Evolutionary conservation across 306 rosid genomes (phyloP).

Genomic region (Sphenostylis stenocarpa): DNA sequence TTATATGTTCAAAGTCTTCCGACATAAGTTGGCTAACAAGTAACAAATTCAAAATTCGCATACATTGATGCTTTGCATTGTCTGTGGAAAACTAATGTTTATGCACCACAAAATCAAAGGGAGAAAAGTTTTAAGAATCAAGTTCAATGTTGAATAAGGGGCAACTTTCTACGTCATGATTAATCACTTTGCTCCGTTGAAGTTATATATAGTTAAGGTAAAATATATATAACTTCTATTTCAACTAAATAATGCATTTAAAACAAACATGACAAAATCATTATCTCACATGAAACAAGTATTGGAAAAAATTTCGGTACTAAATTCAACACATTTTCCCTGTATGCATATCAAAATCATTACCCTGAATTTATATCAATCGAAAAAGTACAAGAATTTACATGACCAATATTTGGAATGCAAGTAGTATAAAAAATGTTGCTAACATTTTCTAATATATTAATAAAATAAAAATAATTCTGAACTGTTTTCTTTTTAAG

Average conservation of each 20-base stretch:
- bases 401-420: too few relatives aligned
- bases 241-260: neutral
- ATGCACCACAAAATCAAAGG: neutral
- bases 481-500: too few relatives aligned
- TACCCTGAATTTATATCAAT: too few relatives aligned
- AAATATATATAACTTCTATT: neutral
- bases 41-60: conserved; percentile 2
- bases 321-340: too few relatives aligned
- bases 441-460: too few relatives aligned
- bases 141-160: neutral
- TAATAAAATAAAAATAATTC: too few relatives aligned
- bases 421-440: too few relatives aligned
- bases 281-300: neutral
- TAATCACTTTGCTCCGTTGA: neutral
- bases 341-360: too few relatives aligned
- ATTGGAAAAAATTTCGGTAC: too few relatives aligned
- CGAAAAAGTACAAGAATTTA: too few relatives aligned
- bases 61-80: neutral
- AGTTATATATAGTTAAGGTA: neutral
- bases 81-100: neutral
- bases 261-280: neutral
- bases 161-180: neutral
- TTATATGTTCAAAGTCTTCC: neutral
- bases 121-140: neutral
- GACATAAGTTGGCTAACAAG: conserved; percentile 7